These are phyloP conservation scores for Lactarius tabidus DNA, from an alignment of 768 basidiomycete species.

Conservation along the genomic window DNA sequence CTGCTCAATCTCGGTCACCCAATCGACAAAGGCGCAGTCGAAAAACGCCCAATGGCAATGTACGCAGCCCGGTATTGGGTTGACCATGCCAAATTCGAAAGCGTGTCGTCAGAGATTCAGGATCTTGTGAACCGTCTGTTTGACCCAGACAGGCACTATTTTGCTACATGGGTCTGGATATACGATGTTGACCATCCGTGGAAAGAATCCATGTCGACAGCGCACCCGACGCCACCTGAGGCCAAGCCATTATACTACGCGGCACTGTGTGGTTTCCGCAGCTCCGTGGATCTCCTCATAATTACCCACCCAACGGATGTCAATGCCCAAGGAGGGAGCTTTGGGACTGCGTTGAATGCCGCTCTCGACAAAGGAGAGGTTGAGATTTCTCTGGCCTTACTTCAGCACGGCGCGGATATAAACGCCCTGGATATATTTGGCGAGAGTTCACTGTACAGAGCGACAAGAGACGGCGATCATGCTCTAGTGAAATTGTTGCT, in stretches of 20 bases:
- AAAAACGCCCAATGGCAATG: neutral
- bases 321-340: neutral
- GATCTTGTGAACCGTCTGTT: neutral
- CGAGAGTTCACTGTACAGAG: neutral
- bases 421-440: neutral
- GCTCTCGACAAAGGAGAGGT: neutral
- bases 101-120: neutral
- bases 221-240: neutral
- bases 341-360: neutral
- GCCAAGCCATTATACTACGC: slow-evolving; percentile 7
- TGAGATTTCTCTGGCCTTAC: neutral
- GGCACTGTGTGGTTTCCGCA: neutral
- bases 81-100: neutral
- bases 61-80: slow-evolving; percentile 14
- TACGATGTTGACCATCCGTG: slow-evolving; percentile 3
- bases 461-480: neutral
- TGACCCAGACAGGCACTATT: neutral
- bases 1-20: neutral
- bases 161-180: slow-evolving; percentile 12
- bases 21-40: neutral
- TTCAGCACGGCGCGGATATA: neutral
- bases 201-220: neutral
- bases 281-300: neutral
- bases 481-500: neutral
- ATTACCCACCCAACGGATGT: neutral